Base-by-base conservation (phyloP, 768 basidiomycete species). In the Suillus paluster region DNA sequence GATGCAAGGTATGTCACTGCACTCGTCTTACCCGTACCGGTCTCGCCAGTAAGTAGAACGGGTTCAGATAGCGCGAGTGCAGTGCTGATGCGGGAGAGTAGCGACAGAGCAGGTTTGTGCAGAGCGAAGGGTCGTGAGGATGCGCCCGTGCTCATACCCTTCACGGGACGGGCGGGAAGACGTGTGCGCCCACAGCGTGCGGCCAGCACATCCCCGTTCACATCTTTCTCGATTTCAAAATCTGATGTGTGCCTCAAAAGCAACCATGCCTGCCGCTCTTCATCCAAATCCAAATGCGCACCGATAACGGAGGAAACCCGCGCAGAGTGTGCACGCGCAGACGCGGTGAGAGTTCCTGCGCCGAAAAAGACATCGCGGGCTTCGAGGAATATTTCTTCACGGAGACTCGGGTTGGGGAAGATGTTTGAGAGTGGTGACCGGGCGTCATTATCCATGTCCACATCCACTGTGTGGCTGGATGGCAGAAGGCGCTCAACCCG, bases 21-120 rank as follows among this genome's bases (percentile, higher is more conserved):
- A 57, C 95, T 96, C 0, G 97, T 99, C 77, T 99, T 99, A 15
- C 97, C 97, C 1, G 97, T 99, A n/a, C 97, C 97, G 2, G 97
- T 99, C 79, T 99, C 97, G 50, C 97, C 97, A 0, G 95, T 95
- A 27, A 99, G 83, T 9, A 99, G 83, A 5, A 96, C 80, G 5
- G 97, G 95, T 70, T 99, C 97, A 15, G 77, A 76, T 50, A 90
- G 79, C 0, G 88, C 81, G 50, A 95, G 80, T 0, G 90, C 85
- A 23, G 86, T 87, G 3, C 87, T 86, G 41, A 99, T 89, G 17
- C 93, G 86, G 23, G 93, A 91, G 38, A 98, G 82, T 3, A 99
- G 80, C 34, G 84, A 76, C 1, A 91, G 76, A 0, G 95, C 95
- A 1, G 95, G 95, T 59, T 86, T 86, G 68, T 98, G 97, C 76